Evolutionary conservation across 192 early-diverging fungal species (phyloP), one percentile per base, ranked within the genome.

Genomic region (Cladochytrium replicatum): DNA sequence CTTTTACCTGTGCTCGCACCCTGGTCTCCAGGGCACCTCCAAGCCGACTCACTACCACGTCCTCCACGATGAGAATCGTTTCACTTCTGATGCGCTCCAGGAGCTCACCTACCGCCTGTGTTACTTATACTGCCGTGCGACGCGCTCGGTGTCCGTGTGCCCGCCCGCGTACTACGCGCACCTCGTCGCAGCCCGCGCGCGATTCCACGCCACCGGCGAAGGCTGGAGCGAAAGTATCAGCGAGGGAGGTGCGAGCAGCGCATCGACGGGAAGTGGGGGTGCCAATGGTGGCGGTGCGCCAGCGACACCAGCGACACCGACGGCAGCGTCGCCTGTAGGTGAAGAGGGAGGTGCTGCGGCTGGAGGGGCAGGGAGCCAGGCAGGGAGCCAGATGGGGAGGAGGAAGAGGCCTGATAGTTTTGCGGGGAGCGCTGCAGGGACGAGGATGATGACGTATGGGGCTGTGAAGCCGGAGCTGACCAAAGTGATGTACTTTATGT

Each of bases 91-190:
- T 49, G 67, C 74, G 29, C 61, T 97, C 24, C 88, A 93, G 54
- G 72, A 84, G 46, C 68, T 97, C 17, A 92, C 90, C 0, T 93
- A 90, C 68, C 68, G 82, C 4, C 68, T 95, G 29, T 95, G 91
- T 55, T 93, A 89, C 56, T 66, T 88, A 29, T 97, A 88, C 64
- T 85, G 84, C 28, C 75, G 89, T 41, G 85, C 85, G 38, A 93
- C 91, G 0, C 79, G 91, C 21, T 78, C 83, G 0, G 94, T 97
- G 1, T 86, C 85, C 0, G 80, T 96, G 3, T 77, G 81, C 0
- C 89, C 91, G 4, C 88, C 93, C 0, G 89, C 82, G 6, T 97
- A 95, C 73, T 93, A 95, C 53, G 90, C 92, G 6, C 85, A 95
- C 61, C 58, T 93, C n/a, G 83, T 92, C 2, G 86, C 87, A 5